Evolutionary conservation across 2,329 filamentous ascomycete species (phyloP).

Genomic region (Phyllosticta paracitricarpa): DNA sequence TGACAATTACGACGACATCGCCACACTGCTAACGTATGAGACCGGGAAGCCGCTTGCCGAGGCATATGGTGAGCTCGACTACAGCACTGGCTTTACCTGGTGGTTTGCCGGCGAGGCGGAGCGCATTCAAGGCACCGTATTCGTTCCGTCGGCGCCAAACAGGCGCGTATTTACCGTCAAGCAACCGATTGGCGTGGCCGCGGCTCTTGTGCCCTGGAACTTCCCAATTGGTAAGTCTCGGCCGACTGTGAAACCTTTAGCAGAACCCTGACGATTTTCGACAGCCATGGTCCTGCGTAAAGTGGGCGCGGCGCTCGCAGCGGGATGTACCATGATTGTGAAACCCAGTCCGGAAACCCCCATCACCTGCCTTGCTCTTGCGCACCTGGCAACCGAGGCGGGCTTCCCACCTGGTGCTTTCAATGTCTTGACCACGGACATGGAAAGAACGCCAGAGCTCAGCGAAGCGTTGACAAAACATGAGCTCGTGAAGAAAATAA

Average conservation of each 20-base stretch:
- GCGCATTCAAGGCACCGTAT: slow-evolving; percentile 52
- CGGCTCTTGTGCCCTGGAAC: slow-evolving; percentile 35
- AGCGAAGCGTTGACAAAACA: slow-evolving; percentile 30
- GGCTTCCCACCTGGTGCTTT: slow-evolving; percentile 34
- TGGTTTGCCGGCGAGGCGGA: slow-evolving; percentile 53
- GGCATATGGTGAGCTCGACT: slow-evolving; percentile 44
- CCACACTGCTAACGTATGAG: slow-evolving; percentile 52
- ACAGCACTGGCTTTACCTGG: slow-evolving; percentile 45
- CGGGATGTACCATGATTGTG: slow-evolving; percentile 28
- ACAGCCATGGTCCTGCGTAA: slow-evolving; percentile 24
- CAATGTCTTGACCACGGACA: slow-evolving; percentile 29
- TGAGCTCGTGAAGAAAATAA: slow-evolving; percentile 31
- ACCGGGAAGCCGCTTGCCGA: slow-evolving; percentile 45
- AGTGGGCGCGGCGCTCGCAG: slow-evolving; percentile 25
- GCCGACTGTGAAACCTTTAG: neutral
- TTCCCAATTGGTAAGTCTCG: slow-evolving; percentile 23
- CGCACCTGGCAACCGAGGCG: slow-evolving; percentile 29
- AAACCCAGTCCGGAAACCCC: slow-evolving; percentile 33
- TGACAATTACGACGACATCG: slow-evolving; percentile 52
- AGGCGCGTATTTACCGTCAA: slow-evolving; percentile 63
- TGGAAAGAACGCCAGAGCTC: slow-evolving; percentile 13
- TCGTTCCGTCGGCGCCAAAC: slow-evolving; percentile 49
- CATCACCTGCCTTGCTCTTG: slow-evolving; percentile 28
- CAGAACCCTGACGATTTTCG: slow-evolving; percentile 16
- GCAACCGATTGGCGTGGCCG: slow-evolving; percentile 38